Conservation (phyloP, 2,329 filamentous ascomycete species). For the Aschersonia sp. region DNA sequence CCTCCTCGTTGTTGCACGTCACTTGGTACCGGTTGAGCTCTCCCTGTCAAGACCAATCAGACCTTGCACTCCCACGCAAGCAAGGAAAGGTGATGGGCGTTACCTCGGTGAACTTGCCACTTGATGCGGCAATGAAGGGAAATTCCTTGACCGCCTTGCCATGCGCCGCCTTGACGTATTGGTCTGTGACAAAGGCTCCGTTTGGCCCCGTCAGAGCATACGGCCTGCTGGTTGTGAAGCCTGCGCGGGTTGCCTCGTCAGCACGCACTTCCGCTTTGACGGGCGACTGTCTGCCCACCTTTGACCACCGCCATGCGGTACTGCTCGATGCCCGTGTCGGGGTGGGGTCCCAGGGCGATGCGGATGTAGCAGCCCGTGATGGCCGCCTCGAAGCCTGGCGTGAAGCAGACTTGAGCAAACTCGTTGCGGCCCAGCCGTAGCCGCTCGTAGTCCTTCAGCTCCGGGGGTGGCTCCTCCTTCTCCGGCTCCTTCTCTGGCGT, state of each 20-base stretch:
- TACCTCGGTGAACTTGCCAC: conserved; percentile 72
- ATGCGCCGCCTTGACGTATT: conserved; percentile 69
- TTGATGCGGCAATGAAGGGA: conserved; percentile 83
- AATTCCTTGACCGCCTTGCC: conserved; percentile 75
- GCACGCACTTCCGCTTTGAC: background rate
- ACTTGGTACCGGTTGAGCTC: conserved; percentile 75
- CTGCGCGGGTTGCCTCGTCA: conserved; percentile 24
- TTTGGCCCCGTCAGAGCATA: conserved; percentile 74
- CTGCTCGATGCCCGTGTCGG: conserved; percentile 54
- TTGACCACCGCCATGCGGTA: conserved; percentile 88
- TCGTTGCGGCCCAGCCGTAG: conserved; percentile 71
- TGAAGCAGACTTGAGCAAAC: conserved; percentile 86
- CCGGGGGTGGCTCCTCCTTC: conserved; percentile 55
- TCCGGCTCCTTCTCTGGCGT: conserved; percentile 49
- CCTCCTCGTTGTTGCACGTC: conserved; percentile 55
- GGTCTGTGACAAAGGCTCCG: conserved; percentile 67
- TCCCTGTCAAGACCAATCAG: conserved; percentile 25
- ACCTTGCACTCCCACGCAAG: background rate
- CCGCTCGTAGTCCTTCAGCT: conserved; percentile 70
- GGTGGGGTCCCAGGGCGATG: conserved; percentile 67
- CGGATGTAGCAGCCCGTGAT: conserved; percentile 77
- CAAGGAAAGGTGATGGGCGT: conserved; percentile 7
- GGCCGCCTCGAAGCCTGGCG: conserved; percentile 71
- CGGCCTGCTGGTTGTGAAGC: conserved; percentile 62
- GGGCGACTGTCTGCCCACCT: conserved; percentile 28